phyloP scores from a whole-genome alignment of 352 stramenopile genomes.

The Pythium guiyangense region DNA sequence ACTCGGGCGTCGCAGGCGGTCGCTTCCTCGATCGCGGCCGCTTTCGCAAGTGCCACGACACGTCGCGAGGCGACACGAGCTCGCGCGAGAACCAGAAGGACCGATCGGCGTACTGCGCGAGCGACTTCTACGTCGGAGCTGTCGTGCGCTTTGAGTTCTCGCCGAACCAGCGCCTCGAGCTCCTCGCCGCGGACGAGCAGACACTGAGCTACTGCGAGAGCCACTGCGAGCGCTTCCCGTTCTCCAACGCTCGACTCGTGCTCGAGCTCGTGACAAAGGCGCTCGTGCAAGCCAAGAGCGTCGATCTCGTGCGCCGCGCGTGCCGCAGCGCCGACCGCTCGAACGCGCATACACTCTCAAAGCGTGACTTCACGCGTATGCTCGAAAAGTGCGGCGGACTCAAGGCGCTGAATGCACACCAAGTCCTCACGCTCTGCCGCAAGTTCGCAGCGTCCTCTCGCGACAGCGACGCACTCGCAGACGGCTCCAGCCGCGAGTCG shows the following conservation, averaged over 20 bases:
- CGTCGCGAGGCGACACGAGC: constrained; percentile 13
- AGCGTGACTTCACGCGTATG: constrained; percentile 24
- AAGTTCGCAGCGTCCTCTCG: constrained; percentile 18
- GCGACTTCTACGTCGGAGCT: constrained; percentile 72
- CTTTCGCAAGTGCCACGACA: constrained; percentile 44
- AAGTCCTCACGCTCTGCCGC: constrained; percentile 56
- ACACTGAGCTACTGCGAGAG: constrained; percentile 78
- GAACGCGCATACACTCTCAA: constrained; percentile 13
- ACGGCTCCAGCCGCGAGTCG: constrained; percentile 4
- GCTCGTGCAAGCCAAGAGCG: constrained; percentile 14
- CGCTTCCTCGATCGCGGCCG: constrained; percentile 73
- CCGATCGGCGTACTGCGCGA: constrained; percentile 29
- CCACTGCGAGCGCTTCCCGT: constrained; percentile 60
- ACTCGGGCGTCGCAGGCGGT: constrained; percentile 59
- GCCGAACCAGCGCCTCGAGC: constrained; percentile 56
- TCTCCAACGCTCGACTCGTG: constrained; percentile 42
- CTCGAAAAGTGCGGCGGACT: constrained; percentile 15
- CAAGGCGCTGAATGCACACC: constrained; percentile 50
- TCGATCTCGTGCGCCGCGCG: constrained; percentile 28
- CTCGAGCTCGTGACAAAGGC: constrained; percentile 18
- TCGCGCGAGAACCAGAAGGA: constrained; percentile 32
- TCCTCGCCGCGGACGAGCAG: constrained; percentile 72
- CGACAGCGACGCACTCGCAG: background rate
- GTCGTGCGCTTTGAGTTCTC: constrained; percentile 67
- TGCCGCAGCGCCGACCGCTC: constrained; percentile 28